Percentiles rank a stretch among this genome's conserved stretches.
Conservation (phyloP, 2,329 filamentous ascomycete species). For the Cyphellophora attinorum region DNA sequence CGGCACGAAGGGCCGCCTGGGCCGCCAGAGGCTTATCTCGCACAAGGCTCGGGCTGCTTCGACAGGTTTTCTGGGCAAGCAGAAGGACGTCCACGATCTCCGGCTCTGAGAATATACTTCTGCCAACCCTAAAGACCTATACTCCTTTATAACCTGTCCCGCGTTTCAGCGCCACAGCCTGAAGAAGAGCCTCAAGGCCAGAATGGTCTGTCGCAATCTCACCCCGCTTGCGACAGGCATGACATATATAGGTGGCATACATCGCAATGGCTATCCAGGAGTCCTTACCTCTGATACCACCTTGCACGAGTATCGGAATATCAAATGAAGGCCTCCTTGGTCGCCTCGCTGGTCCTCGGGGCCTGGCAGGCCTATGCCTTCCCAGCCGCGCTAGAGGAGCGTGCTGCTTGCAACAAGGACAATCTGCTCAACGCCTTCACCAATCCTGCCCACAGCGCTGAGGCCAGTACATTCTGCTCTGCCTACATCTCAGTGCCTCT, state of each 20-base stretch:
- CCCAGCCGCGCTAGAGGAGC: neutral
- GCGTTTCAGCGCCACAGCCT: neutral
- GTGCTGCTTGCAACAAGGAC: conserved; percentile 3
- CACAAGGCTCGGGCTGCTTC: no score
- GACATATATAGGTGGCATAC: neutral
- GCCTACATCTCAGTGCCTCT: conserved; percentile 2
- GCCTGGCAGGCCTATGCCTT: neutral
- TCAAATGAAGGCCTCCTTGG: neutral
- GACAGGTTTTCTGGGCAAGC: no score
- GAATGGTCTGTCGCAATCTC: neutral
- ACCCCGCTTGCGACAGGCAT: neutral
- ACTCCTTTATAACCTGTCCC: no score
- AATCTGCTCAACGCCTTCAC: conserved; percentile 1
- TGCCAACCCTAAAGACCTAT: no score
- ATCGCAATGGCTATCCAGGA: neutral
- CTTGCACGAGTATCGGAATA: neutral
- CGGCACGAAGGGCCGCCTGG: no score
- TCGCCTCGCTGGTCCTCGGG: neutral
- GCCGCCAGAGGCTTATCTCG: no score
- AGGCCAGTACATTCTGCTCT: conserved; percentile 1
- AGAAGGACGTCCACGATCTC: no score
- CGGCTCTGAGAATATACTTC: no score
- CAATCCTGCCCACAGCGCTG: neutral
- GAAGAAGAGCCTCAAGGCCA: neutral
- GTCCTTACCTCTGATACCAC: neutral